Evolutionary conservation across 306 rosid species (phyloP), one percentile per base, ranked within the genome.

Genomic region (Quillaja saponaria): DNA sequence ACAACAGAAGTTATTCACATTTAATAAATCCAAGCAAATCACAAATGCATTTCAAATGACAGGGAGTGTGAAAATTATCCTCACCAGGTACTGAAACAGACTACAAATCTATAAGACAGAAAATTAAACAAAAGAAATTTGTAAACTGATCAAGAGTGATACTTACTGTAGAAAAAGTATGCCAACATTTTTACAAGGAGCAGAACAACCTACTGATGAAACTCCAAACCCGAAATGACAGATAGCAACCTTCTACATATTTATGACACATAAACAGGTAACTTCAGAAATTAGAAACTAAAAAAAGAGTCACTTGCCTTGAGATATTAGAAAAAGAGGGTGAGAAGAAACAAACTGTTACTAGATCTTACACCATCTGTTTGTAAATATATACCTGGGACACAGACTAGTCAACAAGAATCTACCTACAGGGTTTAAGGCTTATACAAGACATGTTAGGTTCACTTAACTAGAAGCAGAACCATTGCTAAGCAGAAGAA

Each of bases 161-260:
- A n/a, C n/a, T n/a, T n/a, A n/a, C n/a, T n/a, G n/a, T n/a, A n/a
- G n/a, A n/a, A n/a, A n/a, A n/a, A n/a, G n/a, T n/a, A n/a, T n/a
- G n/a, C n/a, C n/a, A n/a, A n/a, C n/a, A n/a, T n/a, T 77, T 72
- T 82, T 81, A 82, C 89, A 86, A 42, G 40, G 59, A 67, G 64
- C 64, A 6, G 57, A 78, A 67, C 66, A 58, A 59, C 70, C 78
- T 74, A 71, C 76, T 44, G 45, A 76, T 81, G 67, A 65, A 73
- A 60, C 59, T 51, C 45, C 65, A 50, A 54, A 41, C 58, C 55
- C 66, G 39, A 45, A 61, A 49, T 72, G 56, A 34, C 18, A 52
- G 34, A 55, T 53, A 47, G 35, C 58, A 67, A 42, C 46, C n/a
- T 45, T 61, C 75, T 66, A 69, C 73, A 66, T 34, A 70, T 58